phyloP scores from a whole-genome alignment of 148 eudicot species.

The Fagopyrum esculentum region DNA sequence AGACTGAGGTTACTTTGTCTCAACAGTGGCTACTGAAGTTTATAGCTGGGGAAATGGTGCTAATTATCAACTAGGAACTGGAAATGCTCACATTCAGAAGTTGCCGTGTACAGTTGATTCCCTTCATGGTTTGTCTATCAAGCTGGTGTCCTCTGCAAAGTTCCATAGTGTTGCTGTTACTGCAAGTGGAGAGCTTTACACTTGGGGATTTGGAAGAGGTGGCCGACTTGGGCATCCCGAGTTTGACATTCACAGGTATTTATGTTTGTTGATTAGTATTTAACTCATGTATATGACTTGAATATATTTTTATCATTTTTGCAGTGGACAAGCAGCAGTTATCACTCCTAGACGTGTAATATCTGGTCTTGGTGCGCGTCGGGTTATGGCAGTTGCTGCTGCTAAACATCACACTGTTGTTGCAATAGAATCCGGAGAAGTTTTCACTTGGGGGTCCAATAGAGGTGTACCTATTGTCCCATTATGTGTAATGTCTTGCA shows the following conservation, averaged over 20 bases:
- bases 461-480: conserved; percentile 46
- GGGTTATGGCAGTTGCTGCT: conserved; percentile 85
- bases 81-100: conserved; percentile 93
- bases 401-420: conserved; percentile 96
- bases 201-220: conserved; percentile 99
- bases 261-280: neutral
- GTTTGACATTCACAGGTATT: conserved; percentile 93
- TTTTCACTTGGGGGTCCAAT: conserved; percentile 98
- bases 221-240: conserved; percentile 99
- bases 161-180: conserved; percentile 94
- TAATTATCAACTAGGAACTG: conserved; percentile 98
- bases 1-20: neutral
- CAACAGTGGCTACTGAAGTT: conserved; percentile 71
- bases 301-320: conserved; percentile 9
- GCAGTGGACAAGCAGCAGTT: conserved; percentile 99
- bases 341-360: conserved; percentile 89
- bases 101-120: conserved; percentile 92
- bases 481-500: no score
- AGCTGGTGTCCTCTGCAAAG: conserved; percentile 74
- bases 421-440: conserved; percentile 90
- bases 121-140: conserved; percentile 71
- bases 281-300: no score
- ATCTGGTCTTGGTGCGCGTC: conserved; percentile 85
- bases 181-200: conserved; percentile 79
- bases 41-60: conserved; percentile 99